A percentile compares a stretch with the other conserved stretches of the same genome.
Conservation (phyloP, 352 stramenopile species). For the Peronospora destructor region DNA sequence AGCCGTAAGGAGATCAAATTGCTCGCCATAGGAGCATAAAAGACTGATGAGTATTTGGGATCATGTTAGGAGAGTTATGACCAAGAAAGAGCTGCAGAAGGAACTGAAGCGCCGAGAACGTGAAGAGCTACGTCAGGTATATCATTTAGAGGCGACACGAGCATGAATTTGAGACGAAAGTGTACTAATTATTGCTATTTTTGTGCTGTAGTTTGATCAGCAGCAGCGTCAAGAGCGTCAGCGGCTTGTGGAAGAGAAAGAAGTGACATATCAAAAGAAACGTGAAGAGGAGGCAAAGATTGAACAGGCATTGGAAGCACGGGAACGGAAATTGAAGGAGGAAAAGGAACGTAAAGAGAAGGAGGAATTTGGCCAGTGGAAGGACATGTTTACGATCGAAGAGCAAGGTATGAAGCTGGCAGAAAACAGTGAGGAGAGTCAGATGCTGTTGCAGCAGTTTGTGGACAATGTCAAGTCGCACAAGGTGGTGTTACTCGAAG, state of each 20-base stretch:
- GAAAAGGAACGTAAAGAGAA: slow-evolving; percentile 59
- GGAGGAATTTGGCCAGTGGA: slow-evolving; percentile 74
- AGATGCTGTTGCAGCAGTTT: slow-evolving; percentile 60
- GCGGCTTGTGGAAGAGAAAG: slow-evolving; percentile 46
- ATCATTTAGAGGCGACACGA: background rate
- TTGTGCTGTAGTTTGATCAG: slow-evolving; percentile 53
- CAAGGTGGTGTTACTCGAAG: slow-evolving; percentile 74
- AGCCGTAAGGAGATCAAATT: slow-evolving; percentile 34
- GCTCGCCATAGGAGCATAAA: background rate
- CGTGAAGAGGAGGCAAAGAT: slow-evolving; percentile 43
- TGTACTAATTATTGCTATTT: slow-evolving; percentile 2
- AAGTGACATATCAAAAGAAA: slow-evolving; percentile 57
- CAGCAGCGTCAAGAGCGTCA: slow-evolving; percentile 53
- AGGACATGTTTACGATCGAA: slow-evolving; percentile 66
- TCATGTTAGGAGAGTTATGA: slow-evolving; percentile 39
- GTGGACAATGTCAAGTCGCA: slow-evolving; percentile 65
- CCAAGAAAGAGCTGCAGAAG: slow-evolving; percentile 74
- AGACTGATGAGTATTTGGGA: slow-evolving; percentile 1
- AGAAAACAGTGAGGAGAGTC: slow-evolving; percentile 55
- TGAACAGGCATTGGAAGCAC: slow-evolving; percentile 43
- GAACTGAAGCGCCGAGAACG: slow-evolving; percentile 69
- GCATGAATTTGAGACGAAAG: background rate
- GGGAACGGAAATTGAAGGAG: slow-evolving; percentile 35
- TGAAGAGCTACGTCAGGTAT: slow-evolving; percentile 61
- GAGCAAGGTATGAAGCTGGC: slow-evolving; percentile 47